These are phyloP conservation scores for Camelina hispida DNA, from an alignment of 345 rosid species.

Conservation along the genomic window DNA sequence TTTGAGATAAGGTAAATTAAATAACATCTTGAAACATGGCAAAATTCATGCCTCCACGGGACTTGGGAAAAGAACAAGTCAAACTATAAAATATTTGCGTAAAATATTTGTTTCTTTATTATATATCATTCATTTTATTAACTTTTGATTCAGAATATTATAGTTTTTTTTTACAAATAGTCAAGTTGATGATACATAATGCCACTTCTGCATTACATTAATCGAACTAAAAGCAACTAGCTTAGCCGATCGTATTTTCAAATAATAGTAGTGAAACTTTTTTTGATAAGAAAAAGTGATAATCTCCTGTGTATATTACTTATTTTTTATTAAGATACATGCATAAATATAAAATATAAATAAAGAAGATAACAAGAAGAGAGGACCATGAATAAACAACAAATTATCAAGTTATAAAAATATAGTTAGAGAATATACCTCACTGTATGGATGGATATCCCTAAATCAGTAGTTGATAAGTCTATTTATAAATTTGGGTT, in stretches of 20 bases:
- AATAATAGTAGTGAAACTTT: slow-evolving; percentile 6
- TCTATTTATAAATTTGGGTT: slow-evolving; percentile 14
- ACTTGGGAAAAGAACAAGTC: slow-evolving; percentile 40
- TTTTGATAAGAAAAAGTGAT: not conserved
- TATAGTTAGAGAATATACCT: slow-evolving; percentile 21
- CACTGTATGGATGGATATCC: slow-evolving; percentile 27
- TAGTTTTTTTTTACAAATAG: not conserved
- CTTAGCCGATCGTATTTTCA: slow-evolving; percentile 4
- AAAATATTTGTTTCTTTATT: slow-evolving; percentile 8
- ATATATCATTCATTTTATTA: slow-evolving; percentile 14
- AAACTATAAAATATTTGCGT: slow-evolving; percentile 24
- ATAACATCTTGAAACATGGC: slow-evolving; percentile 31
- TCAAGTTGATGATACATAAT: slow-evolving; percentile 29
- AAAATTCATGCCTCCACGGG: slow-evolving; percentile 41
- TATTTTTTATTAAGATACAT: too few species aligned
- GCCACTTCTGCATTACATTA: slow-evolving; percentile 7
- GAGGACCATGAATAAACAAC: not conserved
- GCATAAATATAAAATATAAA: not conserved
- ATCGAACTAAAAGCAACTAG: slow-evolving; percentile 19
- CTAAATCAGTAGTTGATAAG: slow-evolving; percentile 27
- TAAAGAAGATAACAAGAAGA: slow-evolving; percentile 5
- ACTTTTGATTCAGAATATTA: slow-evolving; percentile 7
- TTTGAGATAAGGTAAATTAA: slow-evolving; percentile 37
- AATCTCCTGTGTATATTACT: not conserved
- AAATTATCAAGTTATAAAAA: too few species aligned